A percentile compares a stretch with the other conserved stretches of the same genome.
Evolutionary conservation across 2,329 filamentous ascomycete species (phyloP).

Genomic region (Ceratocystiopsis sp.): DNA sequence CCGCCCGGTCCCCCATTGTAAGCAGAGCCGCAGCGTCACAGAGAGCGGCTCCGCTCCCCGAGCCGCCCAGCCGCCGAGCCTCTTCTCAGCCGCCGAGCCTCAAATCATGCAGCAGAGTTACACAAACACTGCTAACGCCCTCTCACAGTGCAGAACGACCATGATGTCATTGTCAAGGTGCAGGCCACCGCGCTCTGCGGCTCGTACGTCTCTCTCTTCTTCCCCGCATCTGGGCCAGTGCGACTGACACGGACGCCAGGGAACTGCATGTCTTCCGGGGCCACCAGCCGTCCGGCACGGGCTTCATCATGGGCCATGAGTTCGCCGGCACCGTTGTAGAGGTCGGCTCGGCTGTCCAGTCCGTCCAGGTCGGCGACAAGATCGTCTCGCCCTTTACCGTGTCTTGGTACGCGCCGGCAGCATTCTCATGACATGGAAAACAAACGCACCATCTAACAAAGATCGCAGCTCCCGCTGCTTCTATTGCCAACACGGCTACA

Average conservation of each 20-base stretch:
- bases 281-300: slow-evolving; percentile 50
- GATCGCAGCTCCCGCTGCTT: slow-evolving; percentile 51
- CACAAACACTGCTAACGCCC: background rate
- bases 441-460: too few species aligned
- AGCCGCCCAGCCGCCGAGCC: too few species aligned
- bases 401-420: slow-evolving; percentile 39
- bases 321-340: slow-evolving; percentile 64
- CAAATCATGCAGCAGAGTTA: too few species aligned
- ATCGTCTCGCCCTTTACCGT: slow-evolving; percentile 73
- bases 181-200: slow-evolving; percentile 73
- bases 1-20: slow-evolving; percentile 54
- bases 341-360: slow-evolving; percentile 48
- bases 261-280: slow-evolving; percentile 80
- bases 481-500: slow-evolving; percentile 63
- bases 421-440: background rate
- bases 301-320: slow-evolving; percentile 64
- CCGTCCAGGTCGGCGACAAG: slow-evolving; percentile 55
- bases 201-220: slow-evolving; percentile 38
- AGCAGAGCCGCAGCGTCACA: slow-evolving; percentile 7
- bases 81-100: too few species aligned
- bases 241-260: slow-evolving; percentile 22
- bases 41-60: too few species aligned
- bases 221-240: background rate
- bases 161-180: slow-evolving; percentile 71
- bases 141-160: slow-evolving; percentile 41